Base-by-base conservation (phyloP, 345 rosid species). In the Acer negundo region DNA sequence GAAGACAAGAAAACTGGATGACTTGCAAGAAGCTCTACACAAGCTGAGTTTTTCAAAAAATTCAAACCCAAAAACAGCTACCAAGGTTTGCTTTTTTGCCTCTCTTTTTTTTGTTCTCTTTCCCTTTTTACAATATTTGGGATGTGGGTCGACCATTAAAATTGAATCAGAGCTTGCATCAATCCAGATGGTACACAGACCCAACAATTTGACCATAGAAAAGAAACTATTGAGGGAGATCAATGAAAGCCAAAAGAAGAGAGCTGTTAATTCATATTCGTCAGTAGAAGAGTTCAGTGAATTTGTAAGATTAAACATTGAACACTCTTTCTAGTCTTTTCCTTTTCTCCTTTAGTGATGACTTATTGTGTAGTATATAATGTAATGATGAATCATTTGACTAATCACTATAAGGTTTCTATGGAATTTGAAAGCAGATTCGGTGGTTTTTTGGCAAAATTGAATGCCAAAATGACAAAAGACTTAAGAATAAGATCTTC, bases 181-280 rank as follows among this genome's bases (percentile, higher is more conserved):
- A 9, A 38, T 80, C n/a, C 67, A 47, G 69, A 6, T 65, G 72
- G 6, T 24, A n/a, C 83, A 76, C 73, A 31, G 63, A 66, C 17
- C 62, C 22, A 66, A 67, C 2, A 72, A n/a, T 58, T 28, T 72
- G 35, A 38, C 62, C 35, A 56, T 26, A 66, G 80, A 72, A 63
- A 75, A 28, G 64, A 47, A 51, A 31, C 31, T 76, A 7, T 47
- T 76, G 58, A 47, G 46, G 19, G 46, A 70, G 55, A n/a, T 67
- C 8, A 71, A 55, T 8, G 49, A 13, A 73, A 72, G 44, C 26
- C 64, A 61, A 38, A 4, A 12, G 4, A 55, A 31, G 10, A 72
- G n/a, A 42, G 64, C 26, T n/a, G 62, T 3, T 62, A 42, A n/a
- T 23, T 65, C 56, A 72, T 74, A 20, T 56, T 73, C 23, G 11